Conservation (phyloP, 805 yeast genomes). For the Pichia insulana region DNA sequence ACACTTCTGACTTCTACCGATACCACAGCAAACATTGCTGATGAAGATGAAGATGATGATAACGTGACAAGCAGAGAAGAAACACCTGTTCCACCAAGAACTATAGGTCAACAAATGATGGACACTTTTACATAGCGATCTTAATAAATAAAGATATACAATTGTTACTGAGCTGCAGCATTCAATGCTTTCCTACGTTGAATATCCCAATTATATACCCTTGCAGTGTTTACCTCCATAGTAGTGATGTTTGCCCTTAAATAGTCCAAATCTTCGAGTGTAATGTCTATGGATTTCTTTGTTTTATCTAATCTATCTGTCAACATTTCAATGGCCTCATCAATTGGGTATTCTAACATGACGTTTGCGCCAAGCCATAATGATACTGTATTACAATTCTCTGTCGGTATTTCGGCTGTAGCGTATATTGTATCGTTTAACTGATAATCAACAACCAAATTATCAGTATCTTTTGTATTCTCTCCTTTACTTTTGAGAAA, state of each 20-base stretch:
- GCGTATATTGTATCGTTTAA: slow-evolving; percentile 89
- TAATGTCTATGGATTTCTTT: slow-evolving; percentile 43
- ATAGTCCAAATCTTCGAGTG: slow-evolving; percentile 80
- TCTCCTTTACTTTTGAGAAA: slow-evolving; percentile 44
- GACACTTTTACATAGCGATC: slow-evolving; percentile 42
- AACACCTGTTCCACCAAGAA: slow-evolving; percentile 44
- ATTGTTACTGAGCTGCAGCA: slow-evolving; percentile 6
- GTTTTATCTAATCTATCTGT: slow-evolving; percentile 55
- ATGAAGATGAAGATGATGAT: slow-evolving; percentile 25
- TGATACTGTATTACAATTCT: slow-evolving; percentile 51
- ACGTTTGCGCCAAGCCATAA: slow-evolving; percentile 98
- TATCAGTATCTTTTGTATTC: slow-evolving; percentile 29
- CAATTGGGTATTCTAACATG: slow-evolving; percentile 89
- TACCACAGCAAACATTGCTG: slow-evolving; percentile 9
- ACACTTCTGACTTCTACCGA: slow-evolving; percentile 1
- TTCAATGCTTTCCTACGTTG: slow-evolving; percentile 52
- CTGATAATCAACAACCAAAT: slow-evolving; percentile 62
- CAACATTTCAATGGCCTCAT: slow-evolving; percentile 74
- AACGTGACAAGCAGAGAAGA: slow-evolving; percentile 33
- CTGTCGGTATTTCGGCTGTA: slow-evolving; percentile 60
- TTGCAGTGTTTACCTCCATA: slow-evolving; percentile 95
- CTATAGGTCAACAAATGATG: slow-evolving; percentile 51
- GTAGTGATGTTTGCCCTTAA: slow-evolving; percentile 87
- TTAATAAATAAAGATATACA: slow-evolving; percentile 3
- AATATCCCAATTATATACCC: slow-evolving; percentile 84